Base-by-base conservation (phyloP, 768 basidiomycete genomes). In the Naematelia aurantialba region DNA sequence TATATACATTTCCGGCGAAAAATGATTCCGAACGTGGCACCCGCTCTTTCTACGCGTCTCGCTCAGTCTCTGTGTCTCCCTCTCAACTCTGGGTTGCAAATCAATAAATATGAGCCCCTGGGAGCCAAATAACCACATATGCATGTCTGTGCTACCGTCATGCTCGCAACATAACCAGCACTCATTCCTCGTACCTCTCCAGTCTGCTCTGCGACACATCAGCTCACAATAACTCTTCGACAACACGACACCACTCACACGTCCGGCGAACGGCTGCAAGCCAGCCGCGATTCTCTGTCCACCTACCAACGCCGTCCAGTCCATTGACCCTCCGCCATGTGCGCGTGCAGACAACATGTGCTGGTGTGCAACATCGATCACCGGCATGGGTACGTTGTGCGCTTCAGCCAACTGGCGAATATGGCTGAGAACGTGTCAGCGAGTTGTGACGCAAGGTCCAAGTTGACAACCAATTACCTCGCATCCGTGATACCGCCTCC, bases 401-500 rank as follows among this genome's bases (percentile, higher is more conserved):
- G 85, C 83, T 5, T 84, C 81, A 0, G 85, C 84, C 10, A 92
- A 80, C 50, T 81, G 82, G 56, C 87, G 85, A 54, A 91, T 85
- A 72, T 77, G 70, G 55, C 65, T 74, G 51, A 17, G 5, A 27
- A 30, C 59, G 44, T 14, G 44, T 14, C 24, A 52, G 13, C 5
- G 21, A 4, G n/a, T 25, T 30, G 52, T 21, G 46, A 21, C 21
- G 8, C 25, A 17, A 39, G 17, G 8, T 8, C 17, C 34, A 39
- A 45, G 34, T 22, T 21, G 1, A 4, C 34, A 19, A 49, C 29
- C 27, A 79, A 82, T 46, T 69, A 85, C 82, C 82, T 77, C 0
- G 89, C 87, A 69, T 92, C 91, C 69, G 91, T 91, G 69, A 94
- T 85, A 17, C 89, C 91, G n/a, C 88, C 88, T 47, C 89, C 85